phyloP scores from a whole-genome alignment of 2,329 filamentous ascomycete genomes.

The Parascedosporium putredinis region DNA sequence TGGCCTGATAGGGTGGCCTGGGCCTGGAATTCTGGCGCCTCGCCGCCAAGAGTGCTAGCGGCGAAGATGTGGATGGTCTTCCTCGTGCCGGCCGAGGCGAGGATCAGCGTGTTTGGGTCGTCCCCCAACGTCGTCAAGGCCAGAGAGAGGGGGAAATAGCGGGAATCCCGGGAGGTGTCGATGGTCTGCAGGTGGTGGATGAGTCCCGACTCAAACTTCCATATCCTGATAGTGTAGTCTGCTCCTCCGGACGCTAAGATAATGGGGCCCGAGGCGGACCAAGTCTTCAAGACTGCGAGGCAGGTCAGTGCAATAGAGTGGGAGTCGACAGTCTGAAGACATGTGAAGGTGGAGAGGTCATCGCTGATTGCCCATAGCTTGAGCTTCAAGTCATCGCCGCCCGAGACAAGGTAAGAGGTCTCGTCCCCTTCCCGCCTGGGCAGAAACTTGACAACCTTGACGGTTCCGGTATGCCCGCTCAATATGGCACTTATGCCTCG shows the following conservation, averaged over 20 bases:
- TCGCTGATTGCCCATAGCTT: conserved; percentile 49
- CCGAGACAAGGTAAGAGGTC: conserved; percentile 58
- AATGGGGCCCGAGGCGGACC: conserved; percentile 20
- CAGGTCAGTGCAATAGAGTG: conserved; percentile 72
- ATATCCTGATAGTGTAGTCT: conserved; percentile 63
- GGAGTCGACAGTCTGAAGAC: conserved; percentile 43
- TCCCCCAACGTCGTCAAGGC: conserved; percentile 53
- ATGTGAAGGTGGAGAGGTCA: conserved; percentile 21
- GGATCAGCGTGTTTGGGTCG: conserved; percentile 43
- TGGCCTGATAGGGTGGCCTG: conserved; percentile 77
- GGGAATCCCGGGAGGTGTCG: conserved; percentile 49
- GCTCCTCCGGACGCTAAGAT: conserved; percentile 70
- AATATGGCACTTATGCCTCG: conserved; percentile 58
- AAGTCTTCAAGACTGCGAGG: conserved; percentile 34
- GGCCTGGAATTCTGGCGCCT: conserved; percentile 47
- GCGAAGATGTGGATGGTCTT: conserved; percentile 74
- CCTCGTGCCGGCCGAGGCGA: conserved; percentile 80
- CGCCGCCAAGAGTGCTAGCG: conserved; percentile 31
- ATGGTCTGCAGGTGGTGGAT: conserved; percentile 58
- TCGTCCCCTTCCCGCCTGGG: conserved; percentile 34
- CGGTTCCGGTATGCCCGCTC: conserved; percentile 64
- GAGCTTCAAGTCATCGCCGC: conserved; percentile 69
- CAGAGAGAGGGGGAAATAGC: conserved; percentile 71
- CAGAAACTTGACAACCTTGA: conserved; percentile 78
- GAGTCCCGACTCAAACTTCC: conserved; percentile 48